phyloP scores from a whole-genome alignment of 2,329 filamentous ascomycete species.

The Endoconidiophora polonica region DNA sequence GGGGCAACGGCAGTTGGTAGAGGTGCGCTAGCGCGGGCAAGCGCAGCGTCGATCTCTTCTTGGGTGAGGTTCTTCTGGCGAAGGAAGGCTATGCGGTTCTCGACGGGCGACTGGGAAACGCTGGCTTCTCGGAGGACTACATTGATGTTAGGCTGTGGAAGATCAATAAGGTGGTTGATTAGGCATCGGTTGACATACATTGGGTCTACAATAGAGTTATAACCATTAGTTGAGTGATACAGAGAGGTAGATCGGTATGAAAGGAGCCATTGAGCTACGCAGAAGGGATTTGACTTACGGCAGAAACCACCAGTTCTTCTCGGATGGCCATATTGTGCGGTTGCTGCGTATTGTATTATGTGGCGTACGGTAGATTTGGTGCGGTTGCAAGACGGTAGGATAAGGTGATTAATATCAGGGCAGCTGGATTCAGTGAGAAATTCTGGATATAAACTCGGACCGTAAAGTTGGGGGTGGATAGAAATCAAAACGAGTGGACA shows the following conservation, averaged over 20 bases:
- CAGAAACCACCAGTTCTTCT: conserved; percentile 80
- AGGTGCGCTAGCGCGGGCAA: conserved; percentile 61
- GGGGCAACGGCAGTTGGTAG: conserved; percentile 51
- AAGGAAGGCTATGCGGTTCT: conserved; percentile 83
- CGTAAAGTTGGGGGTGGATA: too few relatives aligned
- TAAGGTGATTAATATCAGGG: not conserved
- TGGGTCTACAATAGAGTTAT: conserved; percentile 21
- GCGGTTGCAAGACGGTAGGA: not conserved
- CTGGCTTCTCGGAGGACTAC: conserved; percentile 86
- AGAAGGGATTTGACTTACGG: conserved; percentile 31
- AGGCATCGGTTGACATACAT: conserved; percentile 22
- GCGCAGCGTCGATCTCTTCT: conserved; percentile 77
- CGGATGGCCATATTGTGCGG: conserved; percentile 51
- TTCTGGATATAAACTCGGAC: too few relatives aligned
- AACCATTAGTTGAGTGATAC: not conserved
- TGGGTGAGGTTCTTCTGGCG: conserved; percentile 94
- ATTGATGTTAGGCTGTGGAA: conserved; percentile 14
- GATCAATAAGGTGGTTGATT: not conserved
- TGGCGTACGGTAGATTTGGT: not conserved
- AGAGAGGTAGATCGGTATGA: not conserved
- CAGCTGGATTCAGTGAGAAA: too few relatives aligned
- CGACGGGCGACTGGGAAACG: conserved; percentile 74
- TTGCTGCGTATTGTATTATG: not conserved
- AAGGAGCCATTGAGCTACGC: conserved; percentile 5
- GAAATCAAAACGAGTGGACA: conserved; percentile 5